Percentiles rank a stretch among this genome's conserved stretches.
phyloP scores from a whole-genome alignment of 805 yeast species.

The Metschnikowia borealis region DNA sequence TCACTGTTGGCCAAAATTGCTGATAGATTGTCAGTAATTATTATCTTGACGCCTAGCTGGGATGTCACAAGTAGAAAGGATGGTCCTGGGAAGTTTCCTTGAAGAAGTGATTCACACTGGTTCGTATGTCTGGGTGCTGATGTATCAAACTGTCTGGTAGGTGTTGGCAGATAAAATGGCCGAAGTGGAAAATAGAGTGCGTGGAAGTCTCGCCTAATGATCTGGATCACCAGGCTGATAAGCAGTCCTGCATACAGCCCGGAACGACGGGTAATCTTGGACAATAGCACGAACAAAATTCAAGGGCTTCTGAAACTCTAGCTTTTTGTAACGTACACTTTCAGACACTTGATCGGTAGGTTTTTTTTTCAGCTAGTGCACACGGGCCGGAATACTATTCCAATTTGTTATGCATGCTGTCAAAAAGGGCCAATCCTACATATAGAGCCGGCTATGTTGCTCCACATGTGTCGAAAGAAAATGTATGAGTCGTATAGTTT shows the following conservation, averaged over 20 bases:
- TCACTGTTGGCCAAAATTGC: not conserved
- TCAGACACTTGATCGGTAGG: not conserved
- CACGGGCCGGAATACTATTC: not conserved
- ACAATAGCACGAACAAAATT: not conserved
- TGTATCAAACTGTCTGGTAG: not conserved
- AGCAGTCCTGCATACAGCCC: not conserved
- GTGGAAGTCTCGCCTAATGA: slow-evolving; percentile 1
- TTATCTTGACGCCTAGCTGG: not conserved
- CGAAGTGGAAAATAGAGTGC: not conserved
- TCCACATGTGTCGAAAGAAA: not conserved
- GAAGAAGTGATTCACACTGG: not conserved
- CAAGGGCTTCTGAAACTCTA: not conserved
- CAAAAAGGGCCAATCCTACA: not conserved
- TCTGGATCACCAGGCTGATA: slow-evolving; percentile 3
- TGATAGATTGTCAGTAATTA: not conserved
- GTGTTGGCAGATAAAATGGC: not conserved
- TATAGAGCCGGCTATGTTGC: not conserved
- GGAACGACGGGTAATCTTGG: not conserved
- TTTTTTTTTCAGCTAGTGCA: not conserved
- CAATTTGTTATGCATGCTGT: not conserved
- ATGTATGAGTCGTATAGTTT: not conserved
- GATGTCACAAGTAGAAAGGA: not conserved
- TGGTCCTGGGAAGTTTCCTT: not conserved
- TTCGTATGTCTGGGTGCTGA: not conserved
- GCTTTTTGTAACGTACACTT: not conserved